Evolutionary conservation across 2,329 filamentous ascomycete species (phyloP), one percentile per base, ranked within the genome.

Genomic region (Aspergillus transmontanensis): DNA sequence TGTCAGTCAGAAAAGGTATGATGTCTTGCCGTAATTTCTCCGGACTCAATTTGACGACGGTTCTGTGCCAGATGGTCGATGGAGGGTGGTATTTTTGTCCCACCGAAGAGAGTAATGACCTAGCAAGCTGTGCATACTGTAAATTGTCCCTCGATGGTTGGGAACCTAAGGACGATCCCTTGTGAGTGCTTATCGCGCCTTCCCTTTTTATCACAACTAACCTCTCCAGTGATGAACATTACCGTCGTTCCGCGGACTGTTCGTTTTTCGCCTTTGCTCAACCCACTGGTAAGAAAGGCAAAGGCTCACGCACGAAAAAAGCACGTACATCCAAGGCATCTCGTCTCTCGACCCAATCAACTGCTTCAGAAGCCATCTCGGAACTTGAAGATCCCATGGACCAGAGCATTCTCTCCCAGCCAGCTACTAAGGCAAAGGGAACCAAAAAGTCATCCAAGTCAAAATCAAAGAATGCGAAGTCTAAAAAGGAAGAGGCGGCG

Each of bases 1-100:
- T 96, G 92, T 81, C 96, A 95, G 77, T 89, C 87, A 0, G 91
- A 95, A 69, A 94, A 96, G 88, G 91, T 93, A 36, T 34, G 34
- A 19, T 21, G 14, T 50, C 4, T 32, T 19, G 4, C n/a, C 21
- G 10, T n/a, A 21, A 23, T 5, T 9, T 58, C 19, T 30, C 45
- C 32, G 69, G 68, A 16, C 60, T 57, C 45, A 34, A 63, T 41
- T 64, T 72, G 59, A 68, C 65, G 65, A 26, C 59, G n/a, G 41
- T 45, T 30, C 32, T 36, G 53, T 56, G 59, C 60, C 71, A 95
- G 89, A 89, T 98, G 81, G 92, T 92, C 39, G 92, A 94, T 68
- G 92, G 93, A 32, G 95, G 95, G 12, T 99, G 94, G 94, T 93
- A 91, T 74, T 97, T 94, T 79, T 96, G 93, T 28, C 94, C 95